These are phyloP conservation scores for Talaromyces sp. DNA, from an alignment of 2,329 filamentous ascomycete species.

Conservation along the genomic window DNA sequence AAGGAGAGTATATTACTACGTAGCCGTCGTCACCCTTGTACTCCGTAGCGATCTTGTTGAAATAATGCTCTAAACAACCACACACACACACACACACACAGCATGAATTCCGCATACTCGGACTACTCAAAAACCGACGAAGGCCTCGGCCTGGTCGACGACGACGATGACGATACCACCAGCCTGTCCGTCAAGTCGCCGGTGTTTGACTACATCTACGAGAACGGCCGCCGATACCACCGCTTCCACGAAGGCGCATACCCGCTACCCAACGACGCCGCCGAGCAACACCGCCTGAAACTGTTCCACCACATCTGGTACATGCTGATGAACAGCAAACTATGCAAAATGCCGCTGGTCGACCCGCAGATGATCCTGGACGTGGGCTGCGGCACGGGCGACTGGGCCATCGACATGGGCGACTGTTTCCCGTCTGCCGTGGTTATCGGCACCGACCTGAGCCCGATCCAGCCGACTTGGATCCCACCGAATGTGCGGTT, in stretches of 20 bases:
- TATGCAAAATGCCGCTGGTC: conserved; percentile 20
- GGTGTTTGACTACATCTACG: conserved; percentile 31
- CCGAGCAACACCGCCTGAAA: conserved; percentile 28
- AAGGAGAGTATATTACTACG: too few species aligned
- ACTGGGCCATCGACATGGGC: conserved; percentile 37
- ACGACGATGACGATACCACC: neutral
- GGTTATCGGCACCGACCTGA: conserved; percentile 34
- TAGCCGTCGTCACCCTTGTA: too few species aligned
- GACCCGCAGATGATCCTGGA: conserved; percentile 31
- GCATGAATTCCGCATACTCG: neutral
- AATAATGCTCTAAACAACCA: neutral
- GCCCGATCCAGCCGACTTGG: conserved; percentile 34
- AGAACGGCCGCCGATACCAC: conserved; percentile 36
- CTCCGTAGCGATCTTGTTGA: neutral
- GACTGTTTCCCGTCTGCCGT: conserved; percentile 25
- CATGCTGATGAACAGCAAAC: conserved; percentile 19
- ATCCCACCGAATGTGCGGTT: conserved; percentile 28
- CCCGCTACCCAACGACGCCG: conserved; percentile 28
- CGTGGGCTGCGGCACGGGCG: conserved; percentile 39
- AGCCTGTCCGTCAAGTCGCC: conserved; percentile 14
- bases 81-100: neutral
- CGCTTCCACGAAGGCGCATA: conserved; percentile 20
- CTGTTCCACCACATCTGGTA: conserved; percentile 21
- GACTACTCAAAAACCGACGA: neutral
- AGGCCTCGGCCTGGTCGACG: neutral